Base-by-base conservation (phyloP, 495 filamentous ascomycete genomes). In the Daldinia childiae region DNA sequence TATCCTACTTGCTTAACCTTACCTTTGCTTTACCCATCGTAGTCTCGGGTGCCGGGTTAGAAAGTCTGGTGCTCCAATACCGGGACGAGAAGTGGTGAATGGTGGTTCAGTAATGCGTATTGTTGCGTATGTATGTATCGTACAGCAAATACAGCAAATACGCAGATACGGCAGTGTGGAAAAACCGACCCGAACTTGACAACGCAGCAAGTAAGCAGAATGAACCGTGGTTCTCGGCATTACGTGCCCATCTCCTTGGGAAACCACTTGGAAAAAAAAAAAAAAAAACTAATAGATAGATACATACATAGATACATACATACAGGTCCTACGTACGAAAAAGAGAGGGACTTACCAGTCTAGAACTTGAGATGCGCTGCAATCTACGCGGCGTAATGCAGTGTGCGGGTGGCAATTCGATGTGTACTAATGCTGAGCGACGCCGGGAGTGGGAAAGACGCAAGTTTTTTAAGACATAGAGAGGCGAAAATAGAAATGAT, bases 1-100 rank as follows among this genome's bases (percentile, higher is more conserved):
- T 73, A 62, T 62, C 71, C 71, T 73, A 69, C 65, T 73, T 73
- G 69, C 54, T 58, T 73, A 65, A 62, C 62, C 54, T 57, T 57
- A 36, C 54, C 54, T 57, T 9, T 54, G 26, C 50, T 54, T 34
- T 73, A 62, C 62, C 51, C 62, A 68, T 73, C 65, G 66, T 73
- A 50, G 62, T 32, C 45, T 50, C 58, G 64, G 50, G 56, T 48
- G 50, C 56, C 61, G 64, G 63, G 56, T 62, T 32, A 34, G 54
- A 19, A 69, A 66, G 51, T 69, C 19, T 66, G 65, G 65, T 69
- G 64, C 71, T 41, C 66, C 65, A 66, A 69, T 64, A 54, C 61
- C 56, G 21, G 27, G 59, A 48, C 30, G 38, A 61, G 64, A 57
- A 62, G 65, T 57, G 58, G 64, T 64, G 59, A 52, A 65, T 57